Base-by-base conservation (phyloP, 441 rosid species). In the Gossypium lobatum region DNA sequence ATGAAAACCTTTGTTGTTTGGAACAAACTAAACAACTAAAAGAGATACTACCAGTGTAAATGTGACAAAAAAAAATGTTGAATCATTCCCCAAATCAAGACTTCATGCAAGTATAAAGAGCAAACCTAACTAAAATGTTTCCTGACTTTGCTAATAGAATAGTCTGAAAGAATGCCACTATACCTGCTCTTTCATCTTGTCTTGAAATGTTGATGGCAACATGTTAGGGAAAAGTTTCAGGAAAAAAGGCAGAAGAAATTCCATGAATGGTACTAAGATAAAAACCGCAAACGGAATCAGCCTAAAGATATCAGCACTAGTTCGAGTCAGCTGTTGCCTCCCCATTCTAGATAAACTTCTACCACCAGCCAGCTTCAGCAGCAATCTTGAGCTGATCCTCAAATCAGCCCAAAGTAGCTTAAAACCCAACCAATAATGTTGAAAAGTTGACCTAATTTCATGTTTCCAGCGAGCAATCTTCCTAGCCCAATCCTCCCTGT, bases 181-280 rank as follows among this genome's bases (percentile, higher is more conserved):
- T 85, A 95, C 99, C 99, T 95, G 88, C 81, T 95, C 93, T 87
- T 88, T 93, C 99, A 95, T 93, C 86, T 89, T 95, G 87, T 95
- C 99, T 80, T 95, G 97, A 82, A 95, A 95, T 21, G 98, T 95
- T 45, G 99, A 95, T 16, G 98, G 99, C 80, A 95, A 79, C 99
- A 93, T 91, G 83, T 91, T 95, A 57, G 98, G 99, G 75, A 95
- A 95, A 52, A 91, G 31, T 81, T 90, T 90, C 61, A 95, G 82
- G 79, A 90, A 89, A 57, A 95, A 88, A 3, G 94, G 94, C 55
- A 89, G 87, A 80, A 89, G 83, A 73, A 88, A 89, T 85, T 89
- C 94, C 94, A 93, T 95, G 80, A 95, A 93, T 8, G 99, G 99
- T 59, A 93, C 97, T 16, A 95, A 84, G 61, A 95, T 85, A 73